phyloP scores from a whole-genome alignment of 2,329 filamentous ascomycete genomes.

The Acarospora socialis region DNA sequence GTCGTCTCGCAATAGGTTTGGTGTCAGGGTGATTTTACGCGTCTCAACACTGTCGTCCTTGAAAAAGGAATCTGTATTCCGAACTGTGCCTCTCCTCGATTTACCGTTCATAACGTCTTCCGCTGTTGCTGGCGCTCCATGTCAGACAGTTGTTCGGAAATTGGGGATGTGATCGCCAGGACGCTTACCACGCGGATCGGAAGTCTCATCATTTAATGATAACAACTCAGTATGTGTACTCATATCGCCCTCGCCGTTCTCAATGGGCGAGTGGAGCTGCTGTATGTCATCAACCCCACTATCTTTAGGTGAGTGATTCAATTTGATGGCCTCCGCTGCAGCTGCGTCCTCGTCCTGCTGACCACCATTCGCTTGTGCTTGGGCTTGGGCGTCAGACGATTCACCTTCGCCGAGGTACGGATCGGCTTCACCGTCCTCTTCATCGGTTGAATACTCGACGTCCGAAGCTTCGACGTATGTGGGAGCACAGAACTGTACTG shows the following conservation, averaged over 20 bases:
- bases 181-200: no score
- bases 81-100: conserved; percentile 31
- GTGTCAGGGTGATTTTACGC: conserved; percentile 92
- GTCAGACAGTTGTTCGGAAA: no score
- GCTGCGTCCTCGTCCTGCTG: conserved; percentile 14
- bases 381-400: conserved; percentile 34
- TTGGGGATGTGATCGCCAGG: no score
- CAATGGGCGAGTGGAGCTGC: no score
- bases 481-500: conserved; percentile 68
- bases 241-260: no score
- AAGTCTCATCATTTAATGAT: no score
- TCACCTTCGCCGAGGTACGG: conserved; percentile 20
- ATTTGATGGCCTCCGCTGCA: conserved; percentile 9
- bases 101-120: conserved; percentile 10
- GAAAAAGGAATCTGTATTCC: conserved; percentile 94
- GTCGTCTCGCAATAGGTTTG: conserved; percentile 80
- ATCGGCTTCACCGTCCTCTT: conserved; percentile 47
- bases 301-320: conserved; percentile 11
- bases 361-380: conserved; percentile 22
- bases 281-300: conserved; percentile 18
- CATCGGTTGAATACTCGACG: conserved; percentile 68
- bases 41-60: conserved; percentile 91
- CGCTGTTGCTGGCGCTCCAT: conserved; percentile 3
- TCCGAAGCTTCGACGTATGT: conserved; percentile 83
- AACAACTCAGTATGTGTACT: no score